phyloP scores from a whole-genome alignment of 73 alveolate species.

The Tetrahymena malaccensis region DNA sequence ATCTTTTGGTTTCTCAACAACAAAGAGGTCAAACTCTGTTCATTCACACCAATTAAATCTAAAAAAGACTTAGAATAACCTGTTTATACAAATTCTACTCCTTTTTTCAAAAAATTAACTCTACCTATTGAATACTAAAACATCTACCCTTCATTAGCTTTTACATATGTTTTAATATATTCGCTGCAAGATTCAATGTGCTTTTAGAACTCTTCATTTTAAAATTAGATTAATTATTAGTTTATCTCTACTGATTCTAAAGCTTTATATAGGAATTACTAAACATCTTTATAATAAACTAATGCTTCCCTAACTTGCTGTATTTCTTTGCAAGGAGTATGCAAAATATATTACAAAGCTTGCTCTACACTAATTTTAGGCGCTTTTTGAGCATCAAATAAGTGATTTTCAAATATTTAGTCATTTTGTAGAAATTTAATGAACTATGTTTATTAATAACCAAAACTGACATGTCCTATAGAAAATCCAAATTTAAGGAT shows the following conservation, averaged over 20 bases:
- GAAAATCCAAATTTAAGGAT: background rate
- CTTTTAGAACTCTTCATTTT: background rate
- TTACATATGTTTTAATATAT: background rate
- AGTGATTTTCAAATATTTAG: no score
- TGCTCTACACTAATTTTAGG: background rate
- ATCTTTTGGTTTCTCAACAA: background rate
- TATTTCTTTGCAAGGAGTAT: background rate
- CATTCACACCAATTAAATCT: background rate
- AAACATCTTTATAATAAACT: background rate
- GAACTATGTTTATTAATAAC: background rate
- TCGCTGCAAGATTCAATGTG: background rate
- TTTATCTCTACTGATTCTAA: background rate
- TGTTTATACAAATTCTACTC: background rate
- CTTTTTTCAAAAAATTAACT: background rate
- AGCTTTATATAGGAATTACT: background rate
- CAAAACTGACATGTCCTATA: background rate
- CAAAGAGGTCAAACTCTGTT: background rate
- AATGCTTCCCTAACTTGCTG: background rate
- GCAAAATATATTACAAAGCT: background rate
- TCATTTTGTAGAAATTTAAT: background rate
- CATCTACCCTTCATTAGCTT: background rate
- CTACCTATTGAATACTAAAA: background rate
- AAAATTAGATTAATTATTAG: no score
- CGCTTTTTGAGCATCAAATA: background rate
- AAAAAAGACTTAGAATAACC: background rate